These are phyloP conservation scores for Tripterygium wilfordii DNA, from an alignment of 177 flowering plant genomes.

Conservation along the genomic window DNA sequence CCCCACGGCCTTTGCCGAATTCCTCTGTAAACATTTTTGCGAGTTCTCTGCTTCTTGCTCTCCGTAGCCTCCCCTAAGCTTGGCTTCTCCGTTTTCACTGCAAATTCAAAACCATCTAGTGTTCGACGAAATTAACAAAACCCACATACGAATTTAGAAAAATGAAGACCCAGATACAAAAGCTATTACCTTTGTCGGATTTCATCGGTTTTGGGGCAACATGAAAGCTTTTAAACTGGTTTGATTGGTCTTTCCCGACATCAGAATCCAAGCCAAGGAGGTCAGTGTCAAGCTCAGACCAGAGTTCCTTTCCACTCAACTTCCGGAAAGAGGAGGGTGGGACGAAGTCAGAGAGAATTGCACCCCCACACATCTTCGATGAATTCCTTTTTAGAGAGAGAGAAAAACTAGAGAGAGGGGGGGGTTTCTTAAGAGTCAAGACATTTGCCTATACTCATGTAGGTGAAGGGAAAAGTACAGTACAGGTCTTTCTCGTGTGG, in stretches of 20 bases:
- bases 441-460: too few species aligned
- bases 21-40: conserved; percentile 64
- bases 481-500: too few species aligned
- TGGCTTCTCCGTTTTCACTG: conserved; percentile 9
- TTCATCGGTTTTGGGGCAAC: conserved; percentile 3
- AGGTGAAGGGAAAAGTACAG: too few species aligned
- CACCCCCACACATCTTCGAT: conserved; percentile 74
- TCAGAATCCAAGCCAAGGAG: conserved; percentile 22
- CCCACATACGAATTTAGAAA: background rate
- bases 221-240: background rate
- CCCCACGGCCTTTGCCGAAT: conserved; percentile 77
- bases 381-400: background rate
- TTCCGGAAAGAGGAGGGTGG: conserved; percentile 25
- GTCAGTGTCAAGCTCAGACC: conserved; percentile 52
- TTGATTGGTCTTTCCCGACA: background rate
- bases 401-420: too few species aligned
- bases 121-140: background rate
- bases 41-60: conserved; percentile 10
- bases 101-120: too few species aligned
- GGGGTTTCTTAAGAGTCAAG: too few species aligned
- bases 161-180: background rate
- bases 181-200: conserved; percentile 4
- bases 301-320: conserved; percentile 33
- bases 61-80: conserved; percentile 6
- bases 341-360: conserved; percentile 50